Evolutionary conservation across 345 rosid species (phyloP), one percentile per base, ranked within the genome.

Genomic region (Rhodamnia rubescens): DNA sequence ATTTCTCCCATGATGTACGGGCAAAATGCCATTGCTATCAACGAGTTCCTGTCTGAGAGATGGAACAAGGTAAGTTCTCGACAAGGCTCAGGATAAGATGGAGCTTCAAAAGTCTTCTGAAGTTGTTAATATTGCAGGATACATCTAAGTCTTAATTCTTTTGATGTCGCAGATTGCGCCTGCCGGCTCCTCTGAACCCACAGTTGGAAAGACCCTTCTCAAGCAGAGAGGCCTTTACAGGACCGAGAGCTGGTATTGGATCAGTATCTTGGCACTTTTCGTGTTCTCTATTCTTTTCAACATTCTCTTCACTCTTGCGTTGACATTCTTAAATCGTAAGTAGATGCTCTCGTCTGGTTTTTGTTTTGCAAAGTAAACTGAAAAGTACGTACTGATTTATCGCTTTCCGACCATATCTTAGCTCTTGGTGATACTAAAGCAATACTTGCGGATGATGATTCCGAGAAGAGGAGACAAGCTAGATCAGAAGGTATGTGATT

Each of bases 161-260:
- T 64, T 29, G 44, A 32, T 32, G 44, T 64, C 75, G 5, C 75
- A 64, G 75, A 24, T 44, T 32, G 4, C 22, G 3, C 78, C 78
- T 12, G 5, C 22, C 9, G 29, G 27, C 29, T 40, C 86, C 21
- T 44, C 74, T n/a, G 74, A 87, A 82, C 10, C 85, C 54, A 87
- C 89, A 26, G 87, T 87, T 26, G 89, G 89, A 53, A 85, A 82
- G 87, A 32, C 83, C 27, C 85, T 87, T 83, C 87, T 87, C 81
- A 87, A 87, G 88, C 81, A 88, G 13, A 87, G 94, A 24, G 96
- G 94, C 20, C 51, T 93, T 75, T 91, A 88, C 75, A 83, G 90
- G 14, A 87, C 90, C n/a, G 86, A 93, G 83, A 85, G 88, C 50
- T 93, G 96, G 96, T 95, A 93, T 85, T 95, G 96, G 98, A 85